These are phyloP conservation scores for Kwoniella shivajii DNA, from an alignment of 1,284 basidiomycete genomes.

Conservation along the genomic window DNA sequence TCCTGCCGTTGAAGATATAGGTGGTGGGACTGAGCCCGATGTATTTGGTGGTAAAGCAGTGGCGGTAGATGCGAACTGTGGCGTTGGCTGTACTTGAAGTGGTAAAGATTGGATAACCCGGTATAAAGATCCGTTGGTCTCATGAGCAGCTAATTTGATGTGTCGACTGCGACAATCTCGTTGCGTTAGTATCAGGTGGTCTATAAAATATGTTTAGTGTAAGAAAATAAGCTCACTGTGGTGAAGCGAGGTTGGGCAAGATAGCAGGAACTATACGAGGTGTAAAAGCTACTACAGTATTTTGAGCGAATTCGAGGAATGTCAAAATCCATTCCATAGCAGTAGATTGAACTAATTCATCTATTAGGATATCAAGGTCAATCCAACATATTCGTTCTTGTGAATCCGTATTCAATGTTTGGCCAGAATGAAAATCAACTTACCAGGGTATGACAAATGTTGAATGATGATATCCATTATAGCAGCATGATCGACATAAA, in stretches of 20 bases:
- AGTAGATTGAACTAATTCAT: conserved; percentile 86
- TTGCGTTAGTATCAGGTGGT: background rate
- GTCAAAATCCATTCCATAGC: conserved; percentile 90
- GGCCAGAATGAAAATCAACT: conserved; percentile 48
- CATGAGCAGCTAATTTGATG: conserved; percentile 83
- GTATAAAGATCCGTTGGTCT: conserved; percentile 83
- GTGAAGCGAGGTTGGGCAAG: conserved; percentile 84
- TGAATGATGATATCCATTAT: conserved; percentile 94
- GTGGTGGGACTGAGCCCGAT: conserved; percentile 23
- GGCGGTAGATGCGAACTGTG: conserved; percentile 11
- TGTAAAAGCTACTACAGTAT: conserved; percentile 92
- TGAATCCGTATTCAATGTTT: no score
- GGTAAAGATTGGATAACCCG: conserved; percentile 84
- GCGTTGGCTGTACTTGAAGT: conserved; percentile 57
- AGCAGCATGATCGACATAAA: conserved; percentile 84
- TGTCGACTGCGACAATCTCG: conserved; percentile 60
- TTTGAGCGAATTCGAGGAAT: conserved; percentile 82
- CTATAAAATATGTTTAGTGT: background rate
- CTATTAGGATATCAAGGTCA: conserved; percentile 54
- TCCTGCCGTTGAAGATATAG: conserved; percentile 25
- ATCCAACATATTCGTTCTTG: no score
- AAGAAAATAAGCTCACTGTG: conserved; percentile 31
- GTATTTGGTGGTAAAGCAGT: conserved; percentile 20
- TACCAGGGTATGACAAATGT: conserved; percentile 82
- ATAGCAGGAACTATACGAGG: conserved; percentile 90